phyloP scores from a whole-genome alignment of 306 rosid genomes.

The Cicer cuneatum region DNA sequence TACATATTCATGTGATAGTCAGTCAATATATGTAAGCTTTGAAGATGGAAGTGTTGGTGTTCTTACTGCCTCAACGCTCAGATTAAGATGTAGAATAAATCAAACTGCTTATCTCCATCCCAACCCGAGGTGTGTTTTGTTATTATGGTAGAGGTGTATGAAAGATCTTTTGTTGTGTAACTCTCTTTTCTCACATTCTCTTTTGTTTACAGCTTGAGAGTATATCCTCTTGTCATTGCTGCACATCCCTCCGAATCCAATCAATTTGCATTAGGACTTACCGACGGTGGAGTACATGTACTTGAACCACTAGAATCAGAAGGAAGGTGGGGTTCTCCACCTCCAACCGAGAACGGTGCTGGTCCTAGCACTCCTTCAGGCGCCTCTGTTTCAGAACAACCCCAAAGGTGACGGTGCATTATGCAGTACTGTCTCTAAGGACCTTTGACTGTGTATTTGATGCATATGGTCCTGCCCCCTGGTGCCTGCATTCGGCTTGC shows the following conservation, averaged over 20 bases:
- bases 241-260: conserved; percentile 96
- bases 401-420: conserved; percentile 69
- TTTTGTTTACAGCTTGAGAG: conserved; percentile 67
- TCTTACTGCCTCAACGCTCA: conserved; percentile 80
- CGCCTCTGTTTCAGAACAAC: conserved; percentile 71
- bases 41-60: conserved; percentile 92
- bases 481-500: conserved; percentile 52
- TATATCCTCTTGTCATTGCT: conserved; percentile 84
- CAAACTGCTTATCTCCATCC: conserved; percentile 80
- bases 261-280: conserved; percentile 93
- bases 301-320: conserved; percentile 92
- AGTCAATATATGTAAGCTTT: conserved; percentile 84
- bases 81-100: conserved; percentile 88
- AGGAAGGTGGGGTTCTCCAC: conserved; percentile 96
- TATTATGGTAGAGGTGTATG: conserved; percentile 15
- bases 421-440: conserved; percentile 43
- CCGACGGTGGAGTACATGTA: conserved; percentile 90
- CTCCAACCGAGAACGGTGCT: conserved; percentile 90
- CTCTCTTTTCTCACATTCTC: conserved; percentile 23
- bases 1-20: conserved; percentile 91
- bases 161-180: conserved; percentile 19
- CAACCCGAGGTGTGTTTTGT: conserved; percentile 73
- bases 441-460: conserved; percentile 51
- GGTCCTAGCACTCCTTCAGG: conserved; percentile 81
- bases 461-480: conserved; percentile 57